Conservation (phyloP, 2,329 filamentous ascomycete species). For the Fonsecaea pedrosoi region DNA sequence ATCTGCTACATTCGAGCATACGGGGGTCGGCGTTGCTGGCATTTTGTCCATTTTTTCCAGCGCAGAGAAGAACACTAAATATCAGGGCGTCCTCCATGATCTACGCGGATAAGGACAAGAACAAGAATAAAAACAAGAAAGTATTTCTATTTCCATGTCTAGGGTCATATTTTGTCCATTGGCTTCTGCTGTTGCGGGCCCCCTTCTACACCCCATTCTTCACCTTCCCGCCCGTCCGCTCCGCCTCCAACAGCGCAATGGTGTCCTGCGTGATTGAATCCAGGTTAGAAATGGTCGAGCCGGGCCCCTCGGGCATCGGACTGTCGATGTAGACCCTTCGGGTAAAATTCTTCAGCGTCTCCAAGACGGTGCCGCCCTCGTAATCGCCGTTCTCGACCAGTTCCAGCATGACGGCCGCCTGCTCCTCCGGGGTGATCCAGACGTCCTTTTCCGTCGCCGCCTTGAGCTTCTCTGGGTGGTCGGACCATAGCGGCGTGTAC, state of each 20-base stretch:
- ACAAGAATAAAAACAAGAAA: not conserved
- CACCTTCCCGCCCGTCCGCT: conserved; percentile 10
- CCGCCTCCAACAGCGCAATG: conserved; percentile 15
- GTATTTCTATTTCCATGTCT: not conserved
- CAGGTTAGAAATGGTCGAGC: conserved; percentile 13
- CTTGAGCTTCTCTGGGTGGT: conserved; percentile 64
- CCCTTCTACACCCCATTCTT: not conserved
- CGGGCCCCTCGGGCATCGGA: conserved; percentile 17
- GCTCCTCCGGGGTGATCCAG: conserved; percentile 67
- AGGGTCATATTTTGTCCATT: not conserved
- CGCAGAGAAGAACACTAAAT: not conserved
- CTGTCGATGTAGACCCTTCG: conserved; percentile 52
- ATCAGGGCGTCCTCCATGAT: not conserved
- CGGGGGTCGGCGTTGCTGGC: not conserved
- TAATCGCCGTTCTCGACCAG: conserved; percentile 52
- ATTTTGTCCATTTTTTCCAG: not conserved
- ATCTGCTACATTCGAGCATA: not conserved
- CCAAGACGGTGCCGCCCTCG: conserved; percentile 57
- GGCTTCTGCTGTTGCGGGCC: not conserved
- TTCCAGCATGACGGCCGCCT: conserved; percentile 54
- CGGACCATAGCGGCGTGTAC: conserved; percentile 67
- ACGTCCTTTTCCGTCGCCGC: conserved; percentile 58
- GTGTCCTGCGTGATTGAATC: conserved; percentile 10
- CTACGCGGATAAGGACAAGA: not conserved
- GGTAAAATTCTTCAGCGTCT: conserved; percentile 60